phyloP scores from a whole-genome alignment of 2,329 filamentous ascomycete genomes.

The Ceratocystis variospora region DNA sequence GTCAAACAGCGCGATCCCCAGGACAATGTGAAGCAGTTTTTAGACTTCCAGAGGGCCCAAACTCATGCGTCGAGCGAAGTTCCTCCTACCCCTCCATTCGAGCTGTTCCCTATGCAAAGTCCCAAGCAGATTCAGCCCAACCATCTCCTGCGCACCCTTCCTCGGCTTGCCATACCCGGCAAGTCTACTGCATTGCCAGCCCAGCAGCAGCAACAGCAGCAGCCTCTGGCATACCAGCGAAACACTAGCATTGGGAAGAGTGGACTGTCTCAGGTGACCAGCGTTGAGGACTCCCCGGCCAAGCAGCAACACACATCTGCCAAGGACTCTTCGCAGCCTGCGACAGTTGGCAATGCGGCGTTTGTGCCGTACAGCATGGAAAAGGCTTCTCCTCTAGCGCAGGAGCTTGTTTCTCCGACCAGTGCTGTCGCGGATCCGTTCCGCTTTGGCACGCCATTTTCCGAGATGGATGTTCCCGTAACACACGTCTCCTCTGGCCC shows the following conservation, averaged over 20 bases:
- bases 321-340: constrained; percentile 30
- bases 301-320: neutral
- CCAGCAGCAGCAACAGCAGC: constrained; percentile 19
- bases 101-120: constrained; percentile 37
- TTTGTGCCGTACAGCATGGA: constrained; percentile 42
- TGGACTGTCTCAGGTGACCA: constrained; percentile 15
- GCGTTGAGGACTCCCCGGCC: constrained; percentile 14
- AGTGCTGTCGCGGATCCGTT: constrained; percentile 40
- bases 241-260: constrained; percentile 10
- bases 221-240: constrained; percentile 21
- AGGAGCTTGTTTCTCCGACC: constrained; percentile 42
- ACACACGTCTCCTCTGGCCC: constrained; percentile 59
- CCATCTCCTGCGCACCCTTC: constrained; percentile 43
- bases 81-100: constrained; percentile 56
- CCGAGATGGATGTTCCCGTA: constrained; percentile 77
- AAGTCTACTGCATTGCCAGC: constrained; percentile 24
- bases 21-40: constrained; percentile 84
- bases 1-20: constrained; percentile 66
- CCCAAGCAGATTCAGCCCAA: constrained; percentile 29
- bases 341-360: constrained; percentile 20
- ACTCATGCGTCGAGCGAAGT: constrained; percentile 37
- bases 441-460: constrained; percentile 73
- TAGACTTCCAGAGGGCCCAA: constrained; percentile 62
- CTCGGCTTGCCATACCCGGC: constrained; percentile 47
- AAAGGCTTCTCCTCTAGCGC: constrained; percentile 36